Percentiles rank a stretch among this genome's conserved stretches.
Conservation (phyloP, 2,329 filamentous ascomycete species). For the Pseudogymnoascus sp. region DNA sequence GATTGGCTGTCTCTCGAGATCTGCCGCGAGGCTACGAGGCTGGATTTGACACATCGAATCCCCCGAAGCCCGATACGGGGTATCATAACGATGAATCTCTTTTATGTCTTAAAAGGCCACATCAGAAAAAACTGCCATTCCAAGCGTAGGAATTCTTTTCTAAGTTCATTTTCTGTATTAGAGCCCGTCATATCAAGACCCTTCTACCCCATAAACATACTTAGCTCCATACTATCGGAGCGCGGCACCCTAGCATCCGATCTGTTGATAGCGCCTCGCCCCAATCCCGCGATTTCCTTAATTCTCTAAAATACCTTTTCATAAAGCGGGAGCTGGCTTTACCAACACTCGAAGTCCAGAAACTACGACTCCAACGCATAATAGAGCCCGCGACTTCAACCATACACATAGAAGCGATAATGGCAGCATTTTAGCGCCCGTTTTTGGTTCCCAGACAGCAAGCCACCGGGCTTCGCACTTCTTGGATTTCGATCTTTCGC, state of each 20-base stretch:
- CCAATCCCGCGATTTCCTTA: slow-evolving; percentile 1
- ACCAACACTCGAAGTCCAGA: background rate
- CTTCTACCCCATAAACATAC: background rate
- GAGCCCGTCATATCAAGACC: background rate
- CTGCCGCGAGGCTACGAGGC: slow-evolving; percentile 2
- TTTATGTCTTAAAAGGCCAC: background rate
- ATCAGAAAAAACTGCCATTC: background rate
- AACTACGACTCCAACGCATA: background rate
- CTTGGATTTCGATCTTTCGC: background rate
- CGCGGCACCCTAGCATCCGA: background rate
- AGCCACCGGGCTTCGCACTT: background rate
- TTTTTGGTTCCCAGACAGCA: background rate
- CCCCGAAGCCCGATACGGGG: background rate
- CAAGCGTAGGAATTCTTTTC: background rate
- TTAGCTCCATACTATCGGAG: background rate
- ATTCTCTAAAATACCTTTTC: slow-evolving; percentile 1
- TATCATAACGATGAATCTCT: background rate
- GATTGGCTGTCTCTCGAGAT: background rate
- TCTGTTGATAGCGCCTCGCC: slow-evolving; percentile 1
- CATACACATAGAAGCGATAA: background rate
- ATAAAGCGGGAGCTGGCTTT: background rate
- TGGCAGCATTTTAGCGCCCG: slow-evolving; percentile 4
- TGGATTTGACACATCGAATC: background rate
- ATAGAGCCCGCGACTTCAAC: background rate
- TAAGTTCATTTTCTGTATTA: background rate